phyloP scores from a whole-genome alignment of 106 monocot genomes.

The Acanthochlamys bracteata region DNA sequence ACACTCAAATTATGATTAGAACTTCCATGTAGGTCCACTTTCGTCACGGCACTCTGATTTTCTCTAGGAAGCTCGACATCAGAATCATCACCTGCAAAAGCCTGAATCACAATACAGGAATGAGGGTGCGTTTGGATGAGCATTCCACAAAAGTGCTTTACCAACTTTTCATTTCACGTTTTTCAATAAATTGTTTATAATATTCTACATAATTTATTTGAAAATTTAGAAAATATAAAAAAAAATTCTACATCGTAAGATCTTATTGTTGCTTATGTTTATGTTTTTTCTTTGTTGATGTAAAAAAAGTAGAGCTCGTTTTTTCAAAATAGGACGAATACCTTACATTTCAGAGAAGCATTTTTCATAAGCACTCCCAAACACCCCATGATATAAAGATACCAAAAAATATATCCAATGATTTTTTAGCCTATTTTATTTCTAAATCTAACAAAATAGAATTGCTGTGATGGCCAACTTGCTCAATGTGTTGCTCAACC shows the following conservation, averaged over 20 bases:
- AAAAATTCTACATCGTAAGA: too few relatives aligned
- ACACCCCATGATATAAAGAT: background rate
- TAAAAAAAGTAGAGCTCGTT: too few relatives aligned
- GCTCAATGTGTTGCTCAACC: too few relatives aligned
- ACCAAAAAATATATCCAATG: background rate
- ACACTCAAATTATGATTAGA: constrained; percentile 22
- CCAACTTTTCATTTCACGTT: too few relatives aligned
- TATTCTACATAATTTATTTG: too few relatives aligned
- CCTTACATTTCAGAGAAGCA: background rate
- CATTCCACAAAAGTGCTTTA: too few relatives aligned
- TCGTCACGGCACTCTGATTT: constrained; percentile 28
- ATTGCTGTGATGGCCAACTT: background rate
- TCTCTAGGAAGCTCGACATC: constrained; percentile 53
- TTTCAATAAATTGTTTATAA: too few relatives aligned
- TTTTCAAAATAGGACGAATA: background rate
- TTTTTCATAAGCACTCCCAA: background rate
- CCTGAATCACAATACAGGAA: constrained; percentile 30
- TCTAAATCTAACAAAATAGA: background rate
- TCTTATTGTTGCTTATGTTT: too few relatives aligned
- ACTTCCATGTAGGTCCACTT: constrained; percentile 21
- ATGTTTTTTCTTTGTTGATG: too few relatives aligned
- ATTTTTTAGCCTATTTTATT: background rate
- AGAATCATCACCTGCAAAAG: constrained; percentile 67
- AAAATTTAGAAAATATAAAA: too few relatives aligned
- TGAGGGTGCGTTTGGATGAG: too few relatives aligned